phyloP scores from a whole-genome alignment of 257 asterid species.

The Plantago elongata region DNA sequence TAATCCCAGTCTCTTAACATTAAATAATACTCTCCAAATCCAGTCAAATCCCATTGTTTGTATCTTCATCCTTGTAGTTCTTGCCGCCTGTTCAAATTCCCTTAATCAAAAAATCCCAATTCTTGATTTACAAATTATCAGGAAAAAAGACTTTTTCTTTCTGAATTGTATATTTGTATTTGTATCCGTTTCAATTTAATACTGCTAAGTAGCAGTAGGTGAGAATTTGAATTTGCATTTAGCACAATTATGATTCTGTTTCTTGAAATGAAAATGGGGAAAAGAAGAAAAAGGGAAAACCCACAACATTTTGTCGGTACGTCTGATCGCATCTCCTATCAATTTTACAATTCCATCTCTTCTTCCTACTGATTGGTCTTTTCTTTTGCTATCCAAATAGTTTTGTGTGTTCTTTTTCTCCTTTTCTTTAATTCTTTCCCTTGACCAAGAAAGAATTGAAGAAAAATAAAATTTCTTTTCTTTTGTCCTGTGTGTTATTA shows the following conservation, averaged over 20 bases:
- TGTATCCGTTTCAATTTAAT: background rate
- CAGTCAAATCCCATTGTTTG: conserved; percentile 6
- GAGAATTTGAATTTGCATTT: background rate
- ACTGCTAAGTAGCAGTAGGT: conserved; percentile 18
- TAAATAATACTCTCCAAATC: background rate
- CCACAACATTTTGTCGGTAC: conserved; percentile 24
- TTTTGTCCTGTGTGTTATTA: no score
- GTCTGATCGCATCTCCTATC: conserved; percentile 13
- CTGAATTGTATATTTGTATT: background rate
- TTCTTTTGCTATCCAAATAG: conserved; percentile 3
- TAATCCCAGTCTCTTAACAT: background rate
- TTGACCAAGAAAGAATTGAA: background rate
- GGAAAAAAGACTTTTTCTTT: background rate
- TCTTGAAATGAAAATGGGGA: background rate
- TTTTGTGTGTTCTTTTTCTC: no score
- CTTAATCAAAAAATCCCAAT: no score
- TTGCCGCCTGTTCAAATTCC: conserved; percentile 20
- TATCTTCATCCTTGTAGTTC: background rate
- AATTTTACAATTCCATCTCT: conserved; percentile 9
- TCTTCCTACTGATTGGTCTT: conserved; percentile 16
- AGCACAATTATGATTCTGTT: no score
- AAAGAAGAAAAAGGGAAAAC: conserved; percentile 13
- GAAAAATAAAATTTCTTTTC: background rate
- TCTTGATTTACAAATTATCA: background rate
- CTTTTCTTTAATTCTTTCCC: background rate